These are phyloP conservation scores for Sophora flavescens DNA, from an alignment of 306 rosid species.

Conservation along the genomic window DNA sequence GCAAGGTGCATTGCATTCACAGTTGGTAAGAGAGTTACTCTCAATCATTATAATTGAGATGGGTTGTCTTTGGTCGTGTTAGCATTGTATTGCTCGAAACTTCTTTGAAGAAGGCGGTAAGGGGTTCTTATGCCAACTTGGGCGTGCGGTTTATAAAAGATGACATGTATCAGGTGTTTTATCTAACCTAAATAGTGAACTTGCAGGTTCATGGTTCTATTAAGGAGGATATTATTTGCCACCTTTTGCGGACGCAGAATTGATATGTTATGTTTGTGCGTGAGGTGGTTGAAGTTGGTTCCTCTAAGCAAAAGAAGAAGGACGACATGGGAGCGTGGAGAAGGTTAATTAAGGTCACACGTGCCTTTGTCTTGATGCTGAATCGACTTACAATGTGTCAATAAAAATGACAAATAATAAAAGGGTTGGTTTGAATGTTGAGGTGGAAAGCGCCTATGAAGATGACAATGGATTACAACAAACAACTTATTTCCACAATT, in stretches of 20 bases:
- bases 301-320: neutral
- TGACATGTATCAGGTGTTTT: conserved; percentile 30
- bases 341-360: conserved; percentile 22
- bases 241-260: conserved; percentile 20
- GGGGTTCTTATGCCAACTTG: neutral
- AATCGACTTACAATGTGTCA: neutral
- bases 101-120: conserved; percentile 2
- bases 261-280: conserved; percentile 14
- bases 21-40: too few species aligned
- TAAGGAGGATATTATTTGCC: conserved; percentile 36
- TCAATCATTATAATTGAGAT: too few species aligned
- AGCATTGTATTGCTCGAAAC: neutral
- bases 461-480: too few species aligned
- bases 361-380: neutral
- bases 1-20: too few species aligned
- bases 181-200: too few species aligned
- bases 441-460: conserved; percentile 25
- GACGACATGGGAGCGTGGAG: neutral
- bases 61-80: neutral
- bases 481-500: too few species aligned
- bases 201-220: conserved; percentile 22
- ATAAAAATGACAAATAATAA: neutral
- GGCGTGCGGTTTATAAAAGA: neutral
- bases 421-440: conserved; percentile 25
- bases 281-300: conserved; percentile 18